phyloP scores from a whole-genome alignment of 169 alveolate species.

The Neospora caninum region DNA sequence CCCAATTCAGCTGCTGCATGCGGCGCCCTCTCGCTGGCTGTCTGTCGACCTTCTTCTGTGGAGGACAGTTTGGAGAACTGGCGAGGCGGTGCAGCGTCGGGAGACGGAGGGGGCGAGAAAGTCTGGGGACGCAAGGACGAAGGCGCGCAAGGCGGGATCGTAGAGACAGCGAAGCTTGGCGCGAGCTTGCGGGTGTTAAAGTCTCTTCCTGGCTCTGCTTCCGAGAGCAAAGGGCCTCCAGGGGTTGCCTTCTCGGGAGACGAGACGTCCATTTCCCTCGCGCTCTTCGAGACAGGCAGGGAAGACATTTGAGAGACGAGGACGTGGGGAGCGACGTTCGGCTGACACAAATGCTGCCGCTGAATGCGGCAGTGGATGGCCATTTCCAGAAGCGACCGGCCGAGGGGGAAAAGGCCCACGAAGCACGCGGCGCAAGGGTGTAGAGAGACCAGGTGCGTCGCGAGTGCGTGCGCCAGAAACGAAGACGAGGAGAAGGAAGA shows the following conservation, averaged over 20 bases:
- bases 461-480: not conserved
- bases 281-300: not conserved
- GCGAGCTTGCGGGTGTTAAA: too few species aligned
- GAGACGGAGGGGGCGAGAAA: too few species aligned
- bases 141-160: too few species aligned
- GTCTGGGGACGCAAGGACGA: too few species aligned
- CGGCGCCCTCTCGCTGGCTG: not conserved
- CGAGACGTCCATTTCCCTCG: too few species aligned
- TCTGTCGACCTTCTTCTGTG: not conserved
- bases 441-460: not conserved
- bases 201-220: too few species aligned
- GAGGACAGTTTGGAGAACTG: too few species aligned
- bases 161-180: too few species aligned
- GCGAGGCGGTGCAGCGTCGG: too few species aligned
- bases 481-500: not conserved
- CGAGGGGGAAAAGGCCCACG: not conserved
- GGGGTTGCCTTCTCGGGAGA: too few species aligned
- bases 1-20: not conserved
- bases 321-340: not conserved
- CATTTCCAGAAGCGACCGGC: not conserved
- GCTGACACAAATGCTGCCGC: constrained; percentile 8
- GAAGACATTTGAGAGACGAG: not conserved
- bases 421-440: constrained; percentile 3
- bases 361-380: constrained; percentile 29
- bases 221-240: too few species aligned